These are phyloP conservation scores for Musa beccarii DNA, from an alignment of 176 grass and related monocot species.

Conservation along the genomic window DNA sequence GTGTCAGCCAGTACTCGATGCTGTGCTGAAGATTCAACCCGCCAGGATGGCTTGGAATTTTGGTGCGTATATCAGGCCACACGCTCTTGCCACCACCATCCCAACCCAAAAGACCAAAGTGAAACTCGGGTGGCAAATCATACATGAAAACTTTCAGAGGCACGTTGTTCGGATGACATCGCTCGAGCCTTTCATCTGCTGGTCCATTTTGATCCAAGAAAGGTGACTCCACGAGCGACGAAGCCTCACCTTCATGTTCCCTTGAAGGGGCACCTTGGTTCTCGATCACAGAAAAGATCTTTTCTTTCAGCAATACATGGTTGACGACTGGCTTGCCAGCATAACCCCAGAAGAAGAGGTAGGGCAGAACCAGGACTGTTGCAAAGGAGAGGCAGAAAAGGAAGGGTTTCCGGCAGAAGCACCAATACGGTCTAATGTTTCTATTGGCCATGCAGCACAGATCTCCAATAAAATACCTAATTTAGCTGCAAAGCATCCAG, in stretches of 20 bases:
- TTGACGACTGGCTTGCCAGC: conserved; percentile 21
- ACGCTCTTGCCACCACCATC: conserved; percentile 25
- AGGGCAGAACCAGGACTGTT: conserved; percentile 21
- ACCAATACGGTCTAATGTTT: conserved; percentile 14
- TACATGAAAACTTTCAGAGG: conserved; percentile 73
- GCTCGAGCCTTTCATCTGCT: background rate
- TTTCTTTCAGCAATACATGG: conserved; percentile 26
- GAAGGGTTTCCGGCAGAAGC: conserved; percentile 24
- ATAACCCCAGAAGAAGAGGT: conserved; percentile 21
- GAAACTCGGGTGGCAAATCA: conserved; percentile 79
- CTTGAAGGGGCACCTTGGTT: background rate
- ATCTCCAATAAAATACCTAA: background rate
- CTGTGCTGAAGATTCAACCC: conserved; percentile 93
- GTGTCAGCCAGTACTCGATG: conserved; percentile 89
- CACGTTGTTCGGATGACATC: conserved; percentile 36
- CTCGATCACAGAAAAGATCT: conserved; percentile 23
- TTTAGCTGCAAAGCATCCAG: background rate
- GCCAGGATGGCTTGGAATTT: conserved; percentile 53
- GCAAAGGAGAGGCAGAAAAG: conserved; percentile 28
- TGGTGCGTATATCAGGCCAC: conserved; percentile 45
- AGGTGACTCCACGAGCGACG: background rate
- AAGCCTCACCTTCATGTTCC: background rate
- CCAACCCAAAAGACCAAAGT: conserved; percentile 86
- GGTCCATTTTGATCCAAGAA: conserved; percentile 6
- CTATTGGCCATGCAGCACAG: conserved; percentile 19